phyloP scores from a whole-genome alignment of 176 grass and related monocot species.

The Pontederia paniculata region DNA sequence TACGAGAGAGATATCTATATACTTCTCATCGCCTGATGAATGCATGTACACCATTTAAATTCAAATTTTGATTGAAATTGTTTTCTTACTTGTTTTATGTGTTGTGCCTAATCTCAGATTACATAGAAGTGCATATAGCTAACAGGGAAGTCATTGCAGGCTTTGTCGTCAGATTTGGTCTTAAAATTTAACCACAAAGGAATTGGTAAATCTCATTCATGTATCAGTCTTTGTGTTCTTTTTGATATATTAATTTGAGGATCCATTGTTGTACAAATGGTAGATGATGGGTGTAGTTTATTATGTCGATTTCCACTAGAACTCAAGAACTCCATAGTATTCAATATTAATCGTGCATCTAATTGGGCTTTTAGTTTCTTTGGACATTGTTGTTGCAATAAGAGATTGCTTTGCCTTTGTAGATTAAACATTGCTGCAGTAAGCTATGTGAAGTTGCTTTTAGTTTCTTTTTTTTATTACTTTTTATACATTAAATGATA shows the following conservation, averaged over 20 bases:
- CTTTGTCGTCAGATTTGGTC: constrained; percentile 74
- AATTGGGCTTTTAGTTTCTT: not conserved
- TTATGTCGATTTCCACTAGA: too few species aligned
- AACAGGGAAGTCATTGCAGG: constrained; percentile 70
- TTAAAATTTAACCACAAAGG: constrained; percentile 78
- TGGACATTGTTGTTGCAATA: not conserved
- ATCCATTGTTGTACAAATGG: not conserved
- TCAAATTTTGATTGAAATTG: not conserved
- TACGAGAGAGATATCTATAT: constrained; percentile 68
- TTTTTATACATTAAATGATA: too few species aligned
- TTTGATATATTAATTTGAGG: not conserved
- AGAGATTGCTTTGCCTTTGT: constrained; percentile 19
- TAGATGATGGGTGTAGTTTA: too few species aligned
- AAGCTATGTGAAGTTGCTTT: constrained; percentile 40
- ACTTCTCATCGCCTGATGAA: not conserved
- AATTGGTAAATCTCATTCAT: constrained; percentile 44
- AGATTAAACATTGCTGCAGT: constrained; percentile 71
- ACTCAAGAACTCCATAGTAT: too few species aligned
- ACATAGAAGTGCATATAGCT: constrained; percentile 85
- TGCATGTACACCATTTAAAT: not conserved
- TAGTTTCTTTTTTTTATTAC: too few species aligned
- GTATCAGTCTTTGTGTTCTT: not conserved
- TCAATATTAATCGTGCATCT: too few species aligned
- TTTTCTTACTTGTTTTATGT: constrained; percentile 16
- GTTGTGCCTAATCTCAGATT: constrained; percentile 59